Evolutionary conservation across 2,329 filamentous ascomycete species (phyloP).

Genomic region (Colletotrichum horii): DNA sequence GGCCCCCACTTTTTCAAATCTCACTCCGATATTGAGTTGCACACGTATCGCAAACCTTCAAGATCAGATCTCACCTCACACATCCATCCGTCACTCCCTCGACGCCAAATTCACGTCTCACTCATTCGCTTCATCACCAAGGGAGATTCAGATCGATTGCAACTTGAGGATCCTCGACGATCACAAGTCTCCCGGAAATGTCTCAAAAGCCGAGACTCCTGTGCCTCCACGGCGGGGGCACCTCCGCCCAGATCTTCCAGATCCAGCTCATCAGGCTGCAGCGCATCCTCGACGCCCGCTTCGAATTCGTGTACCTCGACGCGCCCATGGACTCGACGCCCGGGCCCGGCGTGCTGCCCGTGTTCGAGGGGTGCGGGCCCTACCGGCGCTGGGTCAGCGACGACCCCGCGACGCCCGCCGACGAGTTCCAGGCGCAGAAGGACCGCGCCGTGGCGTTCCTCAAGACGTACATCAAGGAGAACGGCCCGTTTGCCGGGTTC

Average conservation of each 20-base stretch:
- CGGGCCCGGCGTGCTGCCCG: constrained; percentile 10
- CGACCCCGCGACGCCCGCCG: constrained; percentile 3
- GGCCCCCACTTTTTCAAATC: neutral
- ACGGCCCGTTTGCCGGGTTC: constrained; percentile 12
- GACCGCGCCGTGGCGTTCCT: neutral
- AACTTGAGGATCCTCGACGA: too few relatives aligned
- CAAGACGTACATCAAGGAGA: constrained; percentile 10
- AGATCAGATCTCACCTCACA: neutral
- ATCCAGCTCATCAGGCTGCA: constrained; percentile 14
- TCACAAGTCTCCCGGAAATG: neutral
- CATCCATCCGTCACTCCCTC: neutral
- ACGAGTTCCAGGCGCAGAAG: constrained; percentile 9
- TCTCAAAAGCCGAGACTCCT: constrained; percentile 5
- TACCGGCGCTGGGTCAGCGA: constrained; percentile 16
- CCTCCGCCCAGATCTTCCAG: constrained; percentile 6
- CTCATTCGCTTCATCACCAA: neutral
- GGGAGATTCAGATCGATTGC: rapidly evolving
- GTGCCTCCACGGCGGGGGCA: constrained; percentile 17
- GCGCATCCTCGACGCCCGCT: neutral
- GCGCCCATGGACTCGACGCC: constrained; percentile 6
- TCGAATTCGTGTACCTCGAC: constrained; percentile 11
- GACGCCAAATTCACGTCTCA: neutral
- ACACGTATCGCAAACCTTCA: neutral
- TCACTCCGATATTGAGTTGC: neutral
- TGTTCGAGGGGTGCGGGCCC: constrained; percentile 15